Base-by-base conservation (phyloP, 805 yeast genomes). In the Yamadazyma tumulicola region DNA sequence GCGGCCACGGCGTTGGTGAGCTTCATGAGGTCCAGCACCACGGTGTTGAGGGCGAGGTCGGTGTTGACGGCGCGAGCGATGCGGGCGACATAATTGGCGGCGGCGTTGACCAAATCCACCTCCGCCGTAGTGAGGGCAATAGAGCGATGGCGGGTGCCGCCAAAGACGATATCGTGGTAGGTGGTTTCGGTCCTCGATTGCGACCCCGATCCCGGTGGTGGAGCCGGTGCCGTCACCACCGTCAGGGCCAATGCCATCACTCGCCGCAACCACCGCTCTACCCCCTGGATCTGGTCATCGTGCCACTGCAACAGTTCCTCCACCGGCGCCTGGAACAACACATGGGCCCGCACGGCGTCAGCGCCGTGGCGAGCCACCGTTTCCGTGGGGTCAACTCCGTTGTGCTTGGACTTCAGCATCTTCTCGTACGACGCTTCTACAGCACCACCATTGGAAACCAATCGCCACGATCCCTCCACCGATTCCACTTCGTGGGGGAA, bases 351-450 rank as follows among this genome's bases (percentile, higher is more conserved):
- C 0, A 91, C 85, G 1, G 96, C 88, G 64, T 93, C 98, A 1
- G 96, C 87, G 3, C 98, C 97, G 55, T 86, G 85, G 23, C 63
- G 67, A 8, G 51, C 52, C 18, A 93, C 88, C 47, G 91, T 85
- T 39, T 72, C 75, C 1, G 68, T 75, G 1, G 97, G 97, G 52
- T 91, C 95, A 2, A 85, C 95, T 11, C 98, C 98, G 51, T 93
- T 93, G 52, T 79, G 81, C 52, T 93, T 93, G 1, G 97, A 89
- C 59, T 93, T 93, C 2, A 97, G 89, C 98, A 93, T 93, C 53
- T 93, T 93, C 52, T 93, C 97, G 52, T 57, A 87, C 0, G 85
- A 63, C 1, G 85, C 55, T n/a, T n/a, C n/a, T n/a, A n/a, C n/a
- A n/a, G n/a, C n/a, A n/a, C n/a, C n/a, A n/a, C n/a, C n/a, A n/a